Percentiles rank a stretch among this genome's conserved stretches.
Evolutionary conservation across 306 rosid genomes (phyloP).

Genomic region (Dryas alaskensis): DNA sequence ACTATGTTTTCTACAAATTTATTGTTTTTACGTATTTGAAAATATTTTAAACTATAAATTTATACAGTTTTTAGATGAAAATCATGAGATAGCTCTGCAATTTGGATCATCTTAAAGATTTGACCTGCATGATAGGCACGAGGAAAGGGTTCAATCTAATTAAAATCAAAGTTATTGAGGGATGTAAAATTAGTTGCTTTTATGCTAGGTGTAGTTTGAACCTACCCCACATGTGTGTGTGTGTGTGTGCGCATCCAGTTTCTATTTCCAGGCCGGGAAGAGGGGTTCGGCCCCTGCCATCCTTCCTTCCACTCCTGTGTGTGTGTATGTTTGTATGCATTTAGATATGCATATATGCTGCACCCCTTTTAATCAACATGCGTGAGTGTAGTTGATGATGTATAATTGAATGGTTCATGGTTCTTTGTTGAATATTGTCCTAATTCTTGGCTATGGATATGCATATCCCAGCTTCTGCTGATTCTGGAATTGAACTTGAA

Average conservation of each 20-base stretch:
- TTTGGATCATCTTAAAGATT: neutral
- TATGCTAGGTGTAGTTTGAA: neutral
- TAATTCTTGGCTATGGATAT: neutral
- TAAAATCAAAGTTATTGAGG: neutral
- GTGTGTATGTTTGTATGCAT: too few relatives aligned
- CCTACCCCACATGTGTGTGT: too few relatives aligned
- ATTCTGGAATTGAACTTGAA: conserved; percentile 5
- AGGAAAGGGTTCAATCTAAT: neutral
- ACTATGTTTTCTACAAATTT: neutral
- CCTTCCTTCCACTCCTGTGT: too few relatives aligned
- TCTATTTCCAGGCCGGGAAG: too few relatives aligned
- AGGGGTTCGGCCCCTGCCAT: too few relatives aligned
- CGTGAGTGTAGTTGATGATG: neutral
- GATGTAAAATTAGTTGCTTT: neutral
- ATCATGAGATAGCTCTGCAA: neutral
- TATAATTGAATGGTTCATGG: neutral
- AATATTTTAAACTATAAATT: neutral
- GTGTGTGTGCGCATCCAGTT: too few relatives aligned
- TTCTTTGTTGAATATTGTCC: neutral
- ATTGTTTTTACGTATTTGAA: neutral
- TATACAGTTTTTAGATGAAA: neutral
- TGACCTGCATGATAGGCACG: neutral
- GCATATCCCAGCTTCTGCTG: neutral
- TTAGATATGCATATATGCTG: too few relatives aligned
- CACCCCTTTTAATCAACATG: neutral